Conservation (phyloP, 31 red algal species). For the Endocladia muricata region DNA sequence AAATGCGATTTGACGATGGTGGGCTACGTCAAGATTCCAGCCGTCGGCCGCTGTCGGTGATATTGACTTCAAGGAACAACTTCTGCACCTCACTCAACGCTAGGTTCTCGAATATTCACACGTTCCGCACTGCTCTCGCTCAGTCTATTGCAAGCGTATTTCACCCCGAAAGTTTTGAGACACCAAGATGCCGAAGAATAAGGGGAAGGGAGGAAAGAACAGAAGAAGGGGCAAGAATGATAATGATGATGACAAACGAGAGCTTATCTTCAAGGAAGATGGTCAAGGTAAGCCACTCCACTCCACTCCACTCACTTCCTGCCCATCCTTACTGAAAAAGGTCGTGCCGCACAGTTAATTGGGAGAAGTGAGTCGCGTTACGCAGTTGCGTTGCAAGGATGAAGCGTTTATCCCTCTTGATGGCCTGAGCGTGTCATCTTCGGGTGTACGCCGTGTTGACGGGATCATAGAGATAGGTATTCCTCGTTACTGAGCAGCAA, state of each 20-base stretch:
- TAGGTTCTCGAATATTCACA: too few species aligned
- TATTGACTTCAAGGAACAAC: too few species aligned
- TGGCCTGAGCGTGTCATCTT: conserved; percentile 25
- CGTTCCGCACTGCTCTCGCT: too few species aligned
- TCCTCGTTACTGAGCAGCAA: conserved; percentile 76
- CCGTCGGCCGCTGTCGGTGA: too few species aligned
- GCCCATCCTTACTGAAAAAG: conserved; percentile 25
- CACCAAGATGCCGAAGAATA: conserved; percentile 90
- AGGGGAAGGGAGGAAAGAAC: conserved; percentile 99
- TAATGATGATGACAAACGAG: conserved; percentile 93
- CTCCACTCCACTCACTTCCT: background rate
- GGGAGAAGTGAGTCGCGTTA: conserved; percentile 5
- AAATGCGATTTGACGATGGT: too few species aligned
- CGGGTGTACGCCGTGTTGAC: conserved; percentile 26
- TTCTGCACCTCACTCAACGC: too few species aligned
- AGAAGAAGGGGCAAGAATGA: conserved; percentile 97
- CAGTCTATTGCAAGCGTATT: too few species aligned
- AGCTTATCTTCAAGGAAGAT: conserved; percentile 97
- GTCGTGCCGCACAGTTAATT: conserved; percentile 27
- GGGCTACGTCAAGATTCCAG: too few species aligned
- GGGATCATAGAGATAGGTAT: conserved; percentile 65
- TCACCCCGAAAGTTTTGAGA: too few species aligned
- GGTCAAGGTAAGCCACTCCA: conserved; percentile 85
- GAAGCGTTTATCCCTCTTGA: conserved; percentile 46
- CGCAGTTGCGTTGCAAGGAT: conserved; percentile 5